Conservation (phyloP, 805 yeast genomes). For the Barnettozyma wickerhamii region DNA sequence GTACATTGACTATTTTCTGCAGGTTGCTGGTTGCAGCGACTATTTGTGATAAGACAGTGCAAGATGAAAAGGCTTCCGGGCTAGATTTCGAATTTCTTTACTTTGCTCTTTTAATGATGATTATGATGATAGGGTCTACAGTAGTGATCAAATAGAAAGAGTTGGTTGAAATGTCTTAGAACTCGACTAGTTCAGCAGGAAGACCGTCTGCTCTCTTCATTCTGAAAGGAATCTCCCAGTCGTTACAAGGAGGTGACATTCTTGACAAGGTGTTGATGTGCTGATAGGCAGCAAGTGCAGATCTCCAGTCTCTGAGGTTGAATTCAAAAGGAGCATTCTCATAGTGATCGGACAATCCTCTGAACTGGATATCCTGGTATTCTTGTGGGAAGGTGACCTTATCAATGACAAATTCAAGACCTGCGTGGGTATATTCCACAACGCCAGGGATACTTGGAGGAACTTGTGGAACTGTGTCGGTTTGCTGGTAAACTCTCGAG, state of each 20-base stretch:
- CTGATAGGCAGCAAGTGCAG: conserved; percentile 14
- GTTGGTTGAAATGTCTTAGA: too few relatives aligned
- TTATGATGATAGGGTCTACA: too few relatives aligned
- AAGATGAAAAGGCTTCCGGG: too few relatives aligned
- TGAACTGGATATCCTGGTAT: conserved; percentile 11
- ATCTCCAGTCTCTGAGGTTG: conserved; percentile 7
- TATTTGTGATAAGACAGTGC: too few relatives aligned
- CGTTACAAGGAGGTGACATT: conserved; percentile 23
- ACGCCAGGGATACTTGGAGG: conserved; percentile 43
- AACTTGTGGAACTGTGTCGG: conserved; percentile 54
- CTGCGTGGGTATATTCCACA: conserved; percentile 28
- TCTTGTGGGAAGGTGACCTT: conserved; percentile 34
- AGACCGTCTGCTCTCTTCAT: not conserved
- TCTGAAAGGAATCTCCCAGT: conserved; percentile 2
- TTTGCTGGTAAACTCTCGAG: conserved; percentile 51
- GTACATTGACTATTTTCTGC: conserved; percentile 11
- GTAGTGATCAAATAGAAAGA: too few relatives aligned
- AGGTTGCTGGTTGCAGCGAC: not conserved
- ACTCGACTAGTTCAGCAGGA: too few relatives aligned
- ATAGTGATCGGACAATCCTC: conserved; percentile 17
- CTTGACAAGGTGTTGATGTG: conserved; percentile 21
- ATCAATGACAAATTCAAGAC: conserved; percentile 30
- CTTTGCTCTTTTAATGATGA: too few relatives aligned
- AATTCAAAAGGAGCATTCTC: conserved; percentile 8
- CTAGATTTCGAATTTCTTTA: too few relatives aligned